Percentiles rank a stretch among this genome's conserved stretches.
Conservation (phyloP, 169 alveolate genomes). For the Babesia divergens region DNA sequence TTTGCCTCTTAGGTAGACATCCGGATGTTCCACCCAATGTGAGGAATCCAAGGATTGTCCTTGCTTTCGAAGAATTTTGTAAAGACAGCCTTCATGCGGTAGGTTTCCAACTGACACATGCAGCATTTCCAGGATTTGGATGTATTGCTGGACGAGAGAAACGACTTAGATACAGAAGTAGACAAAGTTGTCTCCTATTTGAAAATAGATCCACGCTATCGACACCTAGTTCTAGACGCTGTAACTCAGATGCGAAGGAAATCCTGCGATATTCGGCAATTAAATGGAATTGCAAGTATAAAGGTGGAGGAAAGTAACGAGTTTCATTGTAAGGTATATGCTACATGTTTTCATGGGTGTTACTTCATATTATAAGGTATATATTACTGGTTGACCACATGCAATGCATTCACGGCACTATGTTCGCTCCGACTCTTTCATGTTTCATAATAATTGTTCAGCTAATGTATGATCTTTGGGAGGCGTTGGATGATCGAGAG, state of each 20-base stretch:
- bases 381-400: no score
- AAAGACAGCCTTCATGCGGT: not conserved
- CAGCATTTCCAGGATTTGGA: not conserved
- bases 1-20: not conserved
- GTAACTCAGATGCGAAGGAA: not conserved
- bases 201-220: not conserved
- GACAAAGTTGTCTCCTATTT: not conserved
- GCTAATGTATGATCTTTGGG: constrained; percentile 48
- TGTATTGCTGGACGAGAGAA: not conserved
- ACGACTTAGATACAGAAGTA: not conserved
- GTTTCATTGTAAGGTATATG: constrained; percentile 7
- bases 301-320: not conserved
- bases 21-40: not conserved
- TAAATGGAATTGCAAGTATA: not conserved
- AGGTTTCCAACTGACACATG: not conserved
- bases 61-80: constrained; percentile 8
- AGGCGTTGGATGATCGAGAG: constrained; percentile 19
- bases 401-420: no score
- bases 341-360: no score
- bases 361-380: no score
- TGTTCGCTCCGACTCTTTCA: no score
- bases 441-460: not conserved
- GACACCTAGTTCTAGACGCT: not conserved
- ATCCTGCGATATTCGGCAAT: not conserved
- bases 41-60: not conserved